phyloP scores from a whole-genome alignment of 1,284 basidiomycete genomes.

The Hymenochaete sp. region DNA sequence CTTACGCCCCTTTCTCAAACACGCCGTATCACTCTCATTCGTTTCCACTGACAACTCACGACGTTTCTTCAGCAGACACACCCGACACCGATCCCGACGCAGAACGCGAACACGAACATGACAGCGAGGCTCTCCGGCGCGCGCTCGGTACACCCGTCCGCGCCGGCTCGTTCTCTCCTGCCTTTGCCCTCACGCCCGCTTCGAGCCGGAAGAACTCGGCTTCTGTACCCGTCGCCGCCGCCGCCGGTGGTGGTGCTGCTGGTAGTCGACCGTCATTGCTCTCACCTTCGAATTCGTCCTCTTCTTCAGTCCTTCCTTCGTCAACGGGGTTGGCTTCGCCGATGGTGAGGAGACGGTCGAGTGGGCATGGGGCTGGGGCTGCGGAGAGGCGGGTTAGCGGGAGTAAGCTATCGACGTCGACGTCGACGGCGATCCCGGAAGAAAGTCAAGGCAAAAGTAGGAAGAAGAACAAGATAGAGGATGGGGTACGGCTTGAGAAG shows the following conservation, averaged over 20 bases:
- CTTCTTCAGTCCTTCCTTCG: too few relatives aligned
- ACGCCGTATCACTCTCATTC: neutral
- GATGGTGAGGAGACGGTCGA: too few relatives aligned
- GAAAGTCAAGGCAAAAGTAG: neutral
- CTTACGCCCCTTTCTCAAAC: neutral
- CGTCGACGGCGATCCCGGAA: neutral
- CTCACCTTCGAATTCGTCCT: too few relatives aligned
- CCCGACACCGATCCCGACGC: slow-evolving; percentile 9
- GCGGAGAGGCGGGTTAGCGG: neutral
- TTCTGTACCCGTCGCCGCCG: too few relatives aligned
- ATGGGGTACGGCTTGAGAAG: slow-evolving; percentile 2
- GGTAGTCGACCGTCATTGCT: too few relatives aligned
- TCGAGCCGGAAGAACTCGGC: neutral
- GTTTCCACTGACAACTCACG: neutral
- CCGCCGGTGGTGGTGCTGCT: too few relatives aligned
- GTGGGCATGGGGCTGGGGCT: too few relatives aligned
- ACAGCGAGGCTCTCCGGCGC: neutral
- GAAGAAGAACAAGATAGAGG: too few relatives aligned
- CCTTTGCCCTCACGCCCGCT: neutral
- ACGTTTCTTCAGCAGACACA: too few relatives aligned
- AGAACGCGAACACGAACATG: too few relatives aligned
- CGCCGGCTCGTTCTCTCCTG: slow-evolving; percentile 13
- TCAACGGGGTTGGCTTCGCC: too few relatives aligned
- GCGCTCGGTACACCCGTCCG: slow-evolving; percentile 15
- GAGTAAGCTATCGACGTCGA: neutral